phyloP scores from a whole-genome alignment of 1,284 basidiomycete genomes.

The Rhodotorula sp. region DNA sequence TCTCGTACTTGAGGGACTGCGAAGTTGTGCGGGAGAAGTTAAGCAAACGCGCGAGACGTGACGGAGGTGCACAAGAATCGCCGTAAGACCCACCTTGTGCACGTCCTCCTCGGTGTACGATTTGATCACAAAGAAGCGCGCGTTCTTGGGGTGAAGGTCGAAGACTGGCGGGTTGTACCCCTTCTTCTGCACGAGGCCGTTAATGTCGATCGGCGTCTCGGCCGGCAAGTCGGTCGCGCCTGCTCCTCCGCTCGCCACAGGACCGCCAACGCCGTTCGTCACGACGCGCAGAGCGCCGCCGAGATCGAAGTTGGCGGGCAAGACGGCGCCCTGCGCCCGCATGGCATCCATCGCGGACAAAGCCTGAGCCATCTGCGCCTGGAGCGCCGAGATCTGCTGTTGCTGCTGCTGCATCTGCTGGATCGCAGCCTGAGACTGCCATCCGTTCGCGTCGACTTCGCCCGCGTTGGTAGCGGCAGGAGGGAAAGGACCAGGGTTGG shows the following conservation, averaged over 20 bases:
- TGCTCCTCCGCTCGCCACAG: neutral
- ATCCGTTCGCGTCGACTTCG: neutral
- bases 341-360: slow-evolving; percentile 35
- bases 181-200: slow-evolving; percentile 76
- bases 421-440: neutral
- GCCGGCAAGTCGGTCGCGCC: neutral
- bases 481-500: neutral
- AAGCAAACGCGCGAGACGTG: slow-evolving; percentile 62
- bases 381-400: slow-evolving; percentile 34
- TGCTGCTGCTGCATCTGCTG: slow-evolving; percentile 35
- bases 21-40: neutral
- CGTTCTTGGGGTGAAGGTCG: slow-evolving; percentile 74
- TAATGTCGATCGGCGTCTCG: slow-evolving; percentile 64
- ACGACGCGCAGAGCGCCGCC: neutral
- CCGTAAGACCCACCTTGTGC: slow-evolving; percentile 61
- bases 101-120: slow-evolving; percentile 97
- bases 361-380: slow-evolving; percentile 35
- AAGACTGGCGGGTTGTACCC: slow-evolving; percentile 87
- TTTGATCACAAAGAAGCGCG: slow-evolving; percentile 94
- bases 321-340: slow-evolving; percentile 20
- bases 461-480: neutral
- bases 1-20: slow-evolving; percentile 57
- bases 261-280: no score
- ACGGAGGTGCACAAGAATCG: no score
- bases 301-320: slow-evolving; percentile 14